phyloP scores from a whole-genome alignment of 768 basidiomycete species.

The Symmetrospora coprosmae region DNA sequence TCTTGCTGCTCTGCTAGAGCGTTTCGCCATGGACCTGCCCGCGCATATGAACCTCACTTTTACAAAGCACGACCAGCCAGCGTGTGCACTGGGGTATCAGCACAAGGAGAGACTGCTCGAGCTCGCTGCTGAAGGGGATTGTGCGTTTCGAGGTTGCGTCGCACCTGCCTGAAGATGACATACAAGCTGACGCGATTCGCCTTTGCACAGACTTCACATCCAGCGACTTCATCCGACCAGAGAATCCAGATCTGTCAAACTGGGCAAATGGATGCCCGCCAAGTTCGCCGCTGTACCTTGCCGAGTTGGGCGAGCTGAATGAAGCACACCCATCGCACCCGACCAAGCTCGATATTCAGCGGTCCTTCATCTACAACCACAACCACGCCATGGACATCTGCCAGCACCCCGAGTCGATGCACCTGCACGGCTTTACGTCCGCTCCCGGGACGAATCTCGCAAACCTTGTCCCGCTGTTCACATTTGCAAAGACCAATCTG shows the following conservation, averaged over 20 bases:
- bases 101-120: conserved; percentile 31
- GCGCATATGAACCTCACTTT: conserved; percentile 31
- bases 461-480: conserved; percentile 50
- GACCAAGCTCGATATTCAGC: conserved; percentile 17
- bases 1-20: conserved; percentile 27
- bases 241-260: conserved; percentile 28
- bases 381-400: conserved; percentile 36
- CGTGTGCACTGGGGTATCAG: conserved; percentile 28
- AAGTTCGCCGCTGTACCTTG: conserved; percentile 29
- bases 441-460: conserved; percentile 28
- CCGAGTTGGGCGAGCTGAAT: conserved; percentile 17
- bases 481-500: conserved; percentile 71
- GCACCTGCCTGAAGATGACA: not conserved
- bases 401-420: conserved; percentile 36
- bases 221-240: conserved; percentile 25
- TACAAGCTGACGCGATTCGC: not conserved
- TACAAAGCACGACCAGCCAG: conserved; percentile 33
- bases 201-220: conserved; percentile 25
- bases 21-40: conserved; percentile 27
- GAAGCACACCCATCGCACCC: conserved; percentile 13
- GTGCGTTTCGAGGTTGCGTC: conserved; percentile 18
- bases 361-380: conserved; percentile 37
- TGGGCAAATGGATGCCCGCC: conserved; percentile 34
- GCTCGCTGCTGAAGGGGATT: conserved; percentile 30
- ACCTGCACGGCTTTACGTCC: conserved; percentile 37